Percentiles rank a stretch among this genome's conserved stretches.
Conservation (phyloP, 2,329 filamentous ascomycete genomes). For the Venturia carpophila region DNA sequence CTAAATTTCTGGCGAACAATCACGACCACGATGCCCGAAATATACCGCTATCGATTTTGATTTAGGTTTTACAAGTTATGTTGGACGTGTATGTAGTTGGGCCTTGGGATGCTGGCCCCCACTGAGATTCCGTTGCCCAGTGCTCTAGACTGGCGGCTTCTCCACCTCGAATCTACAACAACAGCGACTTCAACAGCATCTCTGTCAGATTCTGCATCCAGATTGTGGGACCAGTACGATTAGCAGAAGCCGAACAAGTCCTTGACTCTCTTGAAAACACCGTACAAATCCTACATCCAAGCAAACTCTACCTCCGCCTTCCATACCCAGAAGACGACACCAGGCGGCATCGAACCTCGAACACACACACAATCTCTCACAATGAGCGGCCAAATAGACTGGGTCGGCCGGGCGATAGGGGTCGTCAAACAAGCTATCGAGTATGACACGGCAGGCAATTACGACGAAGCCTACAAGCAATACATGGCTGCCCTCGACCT, state of each 20-base stretch:
- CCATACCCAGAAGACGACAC: background rate
- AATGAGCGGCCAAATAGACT: slow-evolving; percentile 88
- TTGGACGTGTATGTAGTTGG: too few relatives aligned
- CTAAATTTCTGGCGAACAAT: background rate
- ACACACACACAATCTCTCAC: background rate
- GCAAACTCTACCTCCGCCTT: background rate
- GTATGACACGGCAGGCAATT: slow-evolving; percentile 88
- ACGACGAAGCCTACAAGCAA: slow-evolving; percentile 91
- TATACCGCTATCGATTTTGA: background rate
- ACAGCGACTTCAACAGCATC: background rate
- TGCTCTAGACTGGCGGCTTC: background rate
- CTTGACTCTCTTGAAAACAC: background rate
- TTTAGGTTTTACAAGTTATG: background rate
- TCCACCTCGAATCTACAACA: background rate
- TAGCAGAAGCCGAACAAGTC: background rate
- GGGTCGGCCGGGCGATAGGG: slow-evolving; percentile 91
- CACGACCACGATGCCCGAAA: background rate
- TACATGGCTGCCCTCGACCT: slow-evolving; percentile 91
- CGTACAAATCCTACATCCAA: background rate
- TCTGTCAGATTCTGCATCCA: background rate
- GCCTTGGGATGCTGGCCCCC: too few relatives aligned
- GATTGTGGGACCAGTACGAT: background rate
- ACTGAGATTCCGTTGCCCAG: background rate
- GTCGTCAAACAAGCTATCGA: slow-evolving; percentile 97
- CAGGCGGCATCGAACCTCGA: background rate